Conservation (phyloP, 345 rosid species). For the Isatis tinctoria region DNA sequence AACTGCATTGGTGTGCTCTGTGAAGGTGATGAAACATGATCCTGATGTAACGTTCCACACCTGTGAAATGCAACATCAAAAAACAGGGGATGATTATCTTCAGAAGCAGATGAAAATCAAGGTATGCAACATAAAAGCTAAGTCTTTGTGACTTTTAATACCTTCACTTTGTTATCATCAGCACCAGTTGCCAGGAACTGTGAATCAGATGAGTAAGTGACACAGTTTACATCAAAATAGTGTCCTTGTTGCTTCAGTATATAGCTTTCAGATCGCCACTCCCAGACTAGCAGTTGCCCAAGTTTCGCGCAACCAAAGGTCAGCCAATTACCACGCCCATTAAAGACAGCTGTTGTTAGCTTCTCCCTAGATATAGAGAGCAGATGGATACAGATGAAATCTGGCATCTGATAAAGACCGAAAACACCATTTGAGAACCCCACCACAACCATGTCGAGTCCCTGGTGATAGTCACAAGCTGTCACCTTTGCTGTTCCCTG, state of each 20-base stretch:
- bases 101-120: not conserved
- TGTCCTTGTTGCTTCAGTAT: conserved; percentile 99
- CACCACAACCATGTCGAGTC: conserved; percentile 77
- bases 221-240: conserved; percentile 84
- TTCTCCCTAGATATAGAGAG: conserved; percentile 82
- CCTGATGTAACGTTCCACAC: conserved; percentile 96
- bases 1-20: conserved; percentile 92
- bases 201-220: conserved; percentile 89
- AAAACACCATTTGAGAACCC: conserved; percentile 92
- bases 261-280: conserved; percentile 94
- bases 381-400: conserved; percentile 83
- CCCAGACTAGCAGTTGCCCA: conserved; percentile 97
- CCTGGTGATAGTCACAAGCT: conserved; percentile 80
- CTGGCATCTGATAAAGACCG: conserved; percentile 94
- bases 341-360: conserved; percentile 79
- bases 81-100: not conserved
- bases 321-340: conserved; percentile 92
- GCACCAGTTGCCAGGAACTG: conserved; percentile 96
- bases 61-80: conserved; percentile 32
- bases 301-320: conserved; percentile 90
- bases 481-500: conserved; percentile 68
- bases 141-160: conserved; percentile 16
- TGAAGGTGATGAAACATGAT: conserved; percentile 91
- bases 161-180: conserved; percentile 99
- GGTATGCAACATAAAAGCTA: not conserved